Base-by-base conservation (phyloP, 768 basidiomycete genomes). In the Udeniomyces megalosporus region DNA sequence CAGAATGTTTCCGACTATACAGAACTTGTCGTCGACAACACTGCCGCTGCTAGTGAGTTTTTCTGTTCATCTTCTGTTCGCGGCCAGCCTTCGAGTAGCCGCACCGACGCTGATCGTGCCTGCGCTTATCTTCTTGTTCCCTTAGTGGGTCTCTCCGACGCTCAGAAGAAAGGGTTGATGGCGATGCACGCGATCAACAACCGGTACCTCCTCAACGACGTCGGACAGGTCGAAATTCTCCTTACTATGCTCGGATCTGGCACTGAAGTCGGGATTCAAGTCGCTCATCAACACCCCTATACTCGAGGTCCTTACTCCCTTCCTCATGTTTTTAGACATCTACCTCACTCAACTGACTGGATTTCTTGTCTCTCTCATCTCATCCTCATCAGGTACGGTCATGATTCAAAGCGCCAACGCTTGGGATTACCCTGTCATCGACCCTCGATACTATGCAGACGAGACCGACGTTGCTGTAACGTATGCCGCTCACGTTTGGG, bases 281-380 rank as follows among this genome's bases (percentile, higher is more conserved):
- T 81, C 8, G 84, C 82, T 1, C 70, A 84, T 20, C 84, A 85
- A 70, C 81, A 81, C 67, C 81, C 83, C 1, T 75, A 81, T 70
- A 82, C 80, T 74, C 63, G 63, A 54, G 63, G 63, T 44, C 53
- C 63, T n/a, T n/a, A n/a, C n/a, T n/a, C n/a, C n/a, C n/a, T n/a
- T n/a, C n/a, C n/a, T n/a, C n/a, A n/a, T n/a, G n/a, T n/a, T n/a
- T n/a, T n/a, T n/a, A n/a, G n/a, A n/a, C n/a, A n/a, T n/a, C n/a
- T n/a, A n/a, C n/a, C n/a, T n/a, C n/a, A n/a, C n/a, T n/a, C n/a
- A n/a, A n/a, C n/a, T n/a, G n/a, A n/a, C n/a, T n/a, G n/a, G n/a
- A n/a, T n/a, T n/a, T n/a, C n/a, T n/a, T 7, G 63, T 65, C 24
- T 58, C 60, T 42, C 54, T 65, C 63, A 81, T 77, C 68, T 79